Percentiles rank a stretch among this genome's conserved stretches.
These are phyloP conservation scores for Penicillium occitanis DNA, from an alignment of 2,329 filamentous ascomycete species.

Conservation along the genomic window DNA sequence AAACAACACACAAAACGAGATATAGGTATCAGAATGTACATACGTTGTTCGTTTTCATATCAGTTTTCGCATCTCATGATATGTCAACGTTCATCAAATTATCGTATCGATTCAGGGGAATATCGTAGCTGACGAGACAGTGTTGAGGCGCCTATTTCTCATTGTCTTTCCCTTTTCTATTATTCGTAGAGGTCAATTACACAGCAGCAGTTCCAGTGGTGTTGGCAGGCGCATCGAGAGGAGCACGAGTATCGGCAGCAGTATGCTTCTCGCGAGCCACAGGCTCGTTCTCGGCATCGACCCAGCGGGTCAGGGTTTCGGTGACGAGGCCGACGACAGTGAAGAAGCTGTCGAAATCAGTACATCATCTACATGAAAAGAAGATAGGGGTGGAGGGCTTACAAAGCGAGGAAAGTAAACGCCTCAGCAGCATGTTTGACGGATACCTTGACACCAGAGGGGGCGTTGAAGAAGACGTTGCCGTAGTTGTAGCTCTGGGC, in stretches of 20 bases:
- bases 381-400: conserved; percentile 24
- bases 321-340: conserved; percentile 41
- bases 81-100: neutral
- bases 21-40: conserved; percentile 11
- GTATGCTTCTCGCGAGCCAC: conserved; percentile 29
- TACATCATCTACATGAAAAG: neutral
- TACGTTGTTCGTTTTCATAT: neutral
- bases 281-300: conserved; percentile 28
- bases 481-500: conserved; percentile 45
- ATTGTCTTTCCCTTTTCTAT: neutral
- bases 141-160: neutral
- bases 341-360: conserved; percentile 37
- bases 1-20: neutral
- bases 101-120: neutral
- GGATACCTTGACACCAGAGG: conserved; percentile 35
- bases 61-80: neutral
- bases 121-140: neutral
- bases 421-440: conserved; percentile 45
- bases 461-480: conserved; percentile 34
- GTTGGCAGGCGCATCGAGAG: conserved; percentile 23
- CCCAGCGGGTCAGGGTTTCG: conserved; percentile 40
- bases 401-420: conserved; percentile 50
- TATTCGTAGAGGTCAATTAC: neutral
- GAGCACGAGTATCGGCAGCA: conserved; percentile 2
- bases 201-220: neutral